These are phyloP conservation scores for Sphenostylis stenocarpa DNA, from an alignment of 306 rosid genomes.

Conservation along the genomic window DNA sequence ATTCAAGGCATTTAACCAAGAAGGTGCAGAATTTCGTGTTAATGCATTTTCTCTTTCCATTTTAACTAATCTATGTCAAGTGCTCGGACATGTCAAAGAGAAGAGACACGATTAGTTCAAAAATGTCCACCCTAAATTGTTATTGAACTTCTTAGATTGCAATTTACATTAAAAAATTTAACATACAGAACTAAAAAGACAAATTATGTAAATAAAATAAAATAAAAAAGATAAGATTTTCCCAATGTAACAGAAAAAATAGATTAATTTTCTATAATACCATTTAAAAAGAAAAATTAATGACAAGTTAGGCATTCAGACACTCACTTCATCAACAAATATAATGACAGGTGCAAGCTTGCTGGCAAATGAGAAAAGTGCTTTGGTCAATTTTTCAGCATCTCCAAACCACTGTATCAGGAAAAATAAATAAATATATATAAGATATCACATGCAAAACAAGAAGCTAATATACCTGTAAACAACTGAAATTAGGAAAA, in stretches of 20 bases:
- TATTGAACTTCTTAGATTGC: background rate
- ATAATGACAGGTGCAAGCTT: conserved; percentile 96
- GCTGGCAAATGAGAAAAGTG: conserved; percentile 97
- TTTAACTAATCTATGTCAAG: conserved; percentile 11
- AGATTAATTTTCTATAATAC: background rate
- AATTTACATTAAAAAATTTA: background rate
- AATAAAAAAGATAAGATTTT: background rate
- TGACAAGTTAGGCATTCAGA: conserved; percentile 16
- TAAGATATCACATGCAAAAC: conserved; percentile 4
- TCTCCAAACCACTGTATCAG: conserved; percentile 94
- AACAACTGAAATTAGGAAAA: background rate
- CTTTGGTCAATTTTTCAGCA: conserved; percentile 97
- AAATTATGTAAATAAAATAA: background rate
- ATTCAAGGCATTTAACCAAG: background rate
- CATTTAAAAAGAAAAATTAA: conserved; percentile 6
- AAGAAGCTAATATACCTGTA: background rate
- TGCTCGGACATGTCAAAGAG: background rate
- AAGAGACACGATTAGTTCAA: background rate
- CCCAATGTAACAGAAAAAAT: background rate
- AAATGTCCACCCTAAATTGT: background rate
- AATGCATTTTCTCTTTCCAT: background rate
- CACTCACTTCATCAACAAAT: conserved; percentile 90
- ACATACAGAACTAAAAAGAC: background rate
- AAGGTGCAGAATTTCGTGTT: background rate
- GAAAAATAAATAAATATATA: conserved; percentile 29